Evolutionary conservation across 2,329 filamentous ascomycete species (phyloP).

Genomic region (Trichoderma breve): DNA sequence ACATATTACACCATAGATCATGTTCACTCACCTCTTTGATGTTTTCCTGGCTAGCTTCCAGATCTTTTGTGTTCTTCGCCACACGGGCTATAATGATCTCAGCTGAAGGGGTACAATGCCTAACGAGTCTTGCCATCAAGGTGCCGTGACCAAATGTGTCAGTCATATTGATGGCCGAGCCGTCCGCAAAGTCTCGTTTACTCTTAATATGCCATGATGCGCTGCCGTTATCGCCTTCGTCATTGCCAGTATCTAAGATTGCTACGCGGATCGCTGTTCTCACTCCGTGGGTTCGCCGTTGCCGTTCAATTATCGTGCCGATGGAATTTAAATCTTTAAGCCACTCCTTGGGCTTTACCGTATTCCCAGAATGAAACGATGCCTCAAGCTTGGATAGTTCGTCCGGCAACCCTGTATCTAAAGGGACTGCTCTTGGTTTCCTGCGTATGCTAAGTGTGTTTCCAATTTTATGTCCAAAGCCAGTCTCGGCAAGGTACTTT

Average conservation of each 20-base stretch:
- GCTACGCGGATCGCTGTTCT: neutral
- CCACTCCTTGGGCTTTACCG: neutral
- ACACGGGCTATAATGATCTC: neutral
- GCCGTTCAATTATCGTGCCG: too few species aligned
- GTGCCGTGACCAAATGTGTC: neutral
- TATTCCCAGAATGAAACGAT: neutral
- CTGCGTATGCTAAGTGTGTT: too few species aligned
- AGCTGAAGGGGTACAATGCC: neutral
- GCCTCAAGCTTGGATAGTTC: neutral
- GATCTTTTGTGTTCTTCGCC: neutral
- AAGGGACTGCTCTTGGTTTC: neutral
- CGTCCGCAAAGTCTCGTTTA: neutral
- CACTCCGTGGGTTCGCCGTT: too few species aligned
- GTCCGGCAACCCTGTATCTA: neutral
- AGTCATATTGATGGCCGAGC: neutral
- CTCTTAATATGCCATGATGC: neutral
- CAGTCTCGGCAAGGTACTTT: neutral
- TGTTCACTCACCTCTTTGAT: neutral
- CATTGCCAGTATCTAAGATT: neutral
- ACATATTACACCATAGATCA: rapidly evolving
- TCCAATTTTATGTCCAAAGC: neutral
- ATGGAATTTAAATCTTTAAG: neutral
- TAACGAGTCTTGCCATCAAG: neutral
- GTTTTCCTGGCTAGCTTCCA: neutral
- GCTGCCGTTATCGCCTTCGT: neutral